phyloP scores from a whole-genome alignment of 495 filamentous ascomycete species.

The Pyrenula aspistea region DNA sequence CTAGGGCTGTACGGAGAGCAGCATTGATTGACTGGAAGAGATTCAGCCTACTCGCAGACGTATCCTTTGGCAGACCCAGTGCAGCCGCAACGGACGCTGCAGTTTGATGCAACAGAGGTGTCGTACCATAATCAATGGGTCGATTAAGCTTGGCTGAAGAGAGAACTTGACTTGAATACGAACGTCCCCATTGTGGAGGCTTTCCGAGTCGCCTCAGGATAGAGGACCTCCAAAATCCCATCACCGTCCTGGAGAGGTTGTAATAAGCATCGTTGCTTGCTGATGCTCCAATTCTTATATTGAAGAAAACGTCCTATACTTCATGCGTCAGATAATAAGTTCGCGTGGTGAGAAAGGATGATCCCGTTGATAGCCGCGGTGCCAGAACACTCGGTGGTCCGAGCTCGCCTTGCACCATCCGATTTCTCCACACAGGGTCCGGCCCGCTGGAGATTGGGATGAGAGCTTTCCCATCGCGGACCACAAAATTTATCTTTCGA shows the following conservation, averaged over 20 bases:
- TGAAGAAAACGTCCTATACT: no score
- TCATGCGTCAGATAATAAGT: no score
- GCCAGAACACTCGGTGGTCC: background rate
- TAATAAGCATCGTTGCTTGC: background rate
- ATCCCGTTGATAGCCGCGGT: background rate
- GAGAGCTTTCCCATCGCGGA: background rate
- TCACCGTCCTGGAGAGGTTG: background rate
- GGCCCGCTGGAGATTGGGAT: background rate
- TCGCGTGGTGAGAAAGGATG: background rate
- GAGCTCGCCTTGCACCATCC: background rate
- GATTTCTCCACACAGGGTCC: background rate
- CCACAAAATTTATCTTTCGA: background rate
- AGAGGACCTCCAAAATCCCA: background rate
- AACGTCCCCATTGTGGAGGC: conserved; percentile 7
- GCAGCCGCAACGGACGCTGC: conserved; percentile 55
- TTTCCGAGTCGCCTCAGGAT: conserved; percentile 7
- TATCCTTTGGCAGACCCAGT: conserved; percentile 48
- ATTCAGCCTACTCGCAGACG: conserved; percentile 73
- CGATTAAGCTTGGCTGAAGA: conserved; percentile 59
- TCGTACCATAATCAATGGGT: conserved; percentile 78
- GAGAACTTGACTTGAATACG: conserved; percentile 18
- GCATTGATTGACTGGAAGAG: conserved; percentile 88
- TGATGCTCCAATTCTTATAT: no score
- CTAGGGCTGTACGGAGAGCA: conserved; percentile 70
- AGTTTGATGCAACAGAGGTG: conserved; percentile 69